Base-by-base conservation (phyloP, 306 rosid genomes). In the Ochetophila trinervis region DNA sequence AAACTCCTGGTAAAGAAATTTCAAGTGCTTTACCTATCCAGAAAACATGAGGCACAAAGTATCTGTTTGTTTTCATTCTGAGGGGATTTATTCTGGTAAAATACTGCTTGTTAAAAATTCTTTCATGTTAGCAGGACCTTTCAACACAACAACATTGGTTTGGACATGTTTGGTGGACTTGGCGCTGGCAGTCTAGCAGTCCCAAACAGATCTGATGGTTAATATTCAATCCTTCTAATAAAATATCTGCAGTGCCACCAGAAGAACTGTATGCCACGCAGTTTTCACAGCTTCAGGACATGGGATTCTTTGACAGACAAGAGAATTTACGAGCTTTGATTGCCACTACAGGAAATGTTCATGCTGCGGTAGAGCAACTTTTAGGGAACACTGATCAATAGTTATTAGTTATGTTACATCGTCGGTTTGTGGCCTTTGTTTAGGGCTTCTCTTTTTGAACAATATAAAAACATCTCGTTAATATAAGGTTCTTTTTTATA, bases 81-180 rank as follows among this genome's bases (percentile, higher is more conserved):
- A 27, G 21, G 35, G 58, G 14, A 8, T 44, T 19, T 47, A 19
- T 44, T 12, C 11, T 14, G 23, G 53, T 57, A 44, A 32, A 14
- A 19, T 19, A 42, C 2, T 2, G 19, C 61, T 32, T 62, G 40
- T 51, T 74, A 27, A 53, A n/a, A 42, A 40, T 53, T 53, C 47
- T 62, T 8, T 62, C 10, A 24, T 4, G 19, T 20, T 75, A 63
- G 60, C 79, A 75, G 92, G 86, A 66, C 22, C 87, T 20, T 14
- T 69, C 35, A 77, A 90, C 79, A 87, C 35, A 77, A 90, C 79
- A 87, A 78, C 75, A 1, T 34, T 53, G 92, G 95, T 55, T 56
- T 87, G 80, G 95, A 90, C 61, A 78, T 90, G 95, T 90, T 90
- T 77, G 97, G 97, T 67, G 97, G 90, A 53, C 95, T 90, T 58